Base-by-base conservation (phyloP, 345 rosid species). In the Firmiana major region DNA sequence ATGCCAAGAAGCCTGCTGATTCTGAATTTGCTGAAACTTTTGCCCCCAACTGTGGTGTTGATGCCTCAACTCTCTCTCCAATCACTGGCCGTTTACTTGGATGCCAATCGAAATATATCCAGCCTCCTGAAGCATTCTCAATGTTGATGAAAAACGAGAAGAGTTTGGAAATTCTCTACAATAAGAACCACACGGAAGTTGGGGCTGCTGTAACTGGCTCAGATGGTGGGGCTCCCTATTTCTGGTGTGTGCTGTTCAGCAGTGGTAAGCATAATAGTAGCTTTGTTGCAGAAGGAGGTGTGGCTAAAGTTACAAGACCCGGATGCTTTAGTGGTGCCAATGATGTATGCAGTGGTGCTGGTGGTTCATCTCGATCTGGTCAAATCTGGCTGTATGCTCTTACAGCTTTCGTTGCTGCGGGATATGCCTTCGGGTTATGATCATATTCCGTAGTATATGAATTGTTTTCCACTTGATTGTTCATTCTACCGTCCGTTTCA, bases 321-420 rank as follows among this genome's bases (percentile, higher is more conserved):
- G 93, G 97, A 4, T 91, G 97, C 88, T 91, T 88, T 45, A 91
- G 97, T 49, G 97, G 97, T 19, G 88, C 91, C 73, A 88, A 88
- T 13, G 93, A 88, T 31, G 84, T 60, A 42, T 91, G 97, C 87
- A 91, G 79, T 7, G 63, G 86, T 24, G 88, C 86, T 46, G 74
- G 63, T 71, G 60, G 55, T 78, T 81, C 75, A 54, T 65, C 82
- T 65, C 81, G 17, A 40, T 73, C 75, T 3, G 75, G 11, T 59
- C 63, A 21, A 19, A 48, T 73, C 0, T 87, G 86, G 88, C 58
- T 71, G 15, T 86, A 26, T 6, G 71, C 62, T 13, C 36, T 73
- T 28, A 40, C 81, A 15, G 76, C 73, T 54, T 68, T 88, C 77
- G 68, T 84, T 80, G 83, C 81, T 4, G 36, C 62, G 9, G 78